Percentiles rank a stretch among this genome's conserved stretches.
These are phyloP conservation scores for Leucocoprinus sp. DNA, from an alignment of 768 basidiomycete species.

Conservation along the genomic window DNA sequence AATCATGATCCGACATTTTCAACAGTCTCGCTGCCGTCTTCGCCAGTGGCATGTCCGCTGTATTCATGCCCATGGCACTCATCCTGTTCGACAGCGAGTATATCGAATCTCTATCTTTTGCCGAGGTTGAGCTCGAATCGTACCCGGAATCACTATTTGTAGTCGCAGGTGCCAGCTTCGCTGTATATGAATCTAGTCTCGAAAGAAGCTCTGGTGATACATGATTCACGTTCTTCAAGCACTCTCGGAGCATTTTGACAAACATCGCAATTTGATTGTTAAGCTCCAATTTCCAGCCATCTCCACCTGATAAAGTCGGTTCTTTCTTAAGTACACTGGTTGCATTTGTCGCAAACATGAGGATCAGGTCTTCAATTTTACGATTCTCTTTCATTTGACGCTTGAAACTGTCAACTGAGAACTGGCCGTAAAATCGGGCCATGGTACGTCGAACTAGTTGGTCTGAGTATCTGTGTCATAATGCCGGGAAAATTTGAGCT, in stretches of 20 bases:
- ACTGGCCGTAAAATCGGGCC: conserved; percentile 89
- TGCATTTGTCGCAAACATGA: conserved; percentile 91
- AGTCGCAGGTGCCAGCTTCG: conserved; percentile 65
- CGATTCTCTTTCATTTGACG: conserved; percentile 92
- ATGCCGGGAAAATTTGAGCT: background rate
- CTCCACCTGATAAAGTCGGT: conserved; percentile 60
- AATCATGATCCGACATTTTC: conserved; percentile 58
- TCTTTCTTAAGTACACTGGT: conserved; percentile 86
- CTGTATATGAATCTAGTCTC: conserved; percentile 76
- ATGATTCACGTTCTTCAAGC: conserved; percentile 61
- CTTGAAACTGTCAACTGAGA: conserved; percentile 77
- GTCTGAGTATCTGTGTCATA: conserved; percentile 67
- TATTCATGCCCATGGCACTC: conserved; percentile 28
- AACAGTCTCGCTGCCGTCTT: conserved; percentile 63
- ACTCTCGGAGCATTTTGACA: conserved; percentile 78
- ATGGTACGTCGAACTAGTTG: conserved; percentile 84
- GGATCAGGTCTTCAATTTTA: conserved; percentile 94
- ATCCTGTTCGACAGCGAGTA: conserved; percentile 18
- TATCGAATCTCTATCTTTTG: conserved; percentile 49
- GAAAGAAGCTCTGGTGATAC: conserved; percentile 77
- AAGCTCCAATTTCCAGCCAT: conserved; percentile 89
- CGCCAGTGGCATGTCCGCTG: conserved; percentile 76
- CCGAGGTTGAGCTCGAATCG: conserved; percentile 51
- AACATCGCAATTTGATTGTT: conserved; percentile 90
- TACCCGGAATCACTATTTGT: conserved; percentile 58